Conservation (phyloP, 768 basidiomycete species). For the Boletus bicolor region DNA sequence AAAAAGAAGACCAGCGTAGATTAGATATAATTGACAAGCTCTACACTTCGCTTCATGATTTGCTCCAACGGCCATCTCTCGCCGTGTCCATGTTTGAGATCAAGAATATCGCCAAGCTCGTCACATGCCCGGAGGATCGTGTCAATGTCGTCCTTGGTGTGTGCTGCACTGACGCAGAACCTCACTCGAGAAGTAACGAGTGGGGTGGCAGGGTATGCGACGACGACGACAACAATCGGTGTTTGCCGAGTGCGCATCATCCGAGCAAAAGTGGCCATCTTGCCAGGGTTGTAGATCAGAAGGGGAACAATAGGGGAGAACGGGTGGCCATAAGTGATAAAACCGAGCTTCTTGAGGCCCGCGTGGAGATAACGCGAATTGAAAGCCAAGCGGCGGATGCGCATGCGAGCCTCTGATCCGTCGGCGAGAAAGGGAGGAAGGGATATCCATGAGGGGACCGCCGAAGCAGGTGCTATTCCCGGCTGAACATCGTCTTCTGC, state of each 20-base stretch:
- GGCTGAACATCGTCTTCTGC: conserved; percentile 53
- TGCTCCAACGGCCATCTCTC: conserved; percentile 81
- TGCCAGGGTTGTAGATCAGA: conserved; percentile 88
- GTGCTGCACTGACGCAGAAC: conserved; percentile 91
- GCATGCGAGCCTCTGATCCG: conserved; percentile 78
- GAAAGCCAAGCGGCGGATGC: conserved; percentile 89
- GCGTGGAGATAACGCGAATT: conserved; percentile 92
- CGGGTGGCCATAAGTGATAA: conserved; percentile 92
- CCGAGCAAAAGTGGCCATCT: conserved; percentile 88
- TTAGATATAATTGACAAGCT: conserved; percentile 54
- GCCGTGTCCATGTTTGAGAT: conserved; percentile 74
- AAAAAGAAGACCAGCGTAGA: background rate
- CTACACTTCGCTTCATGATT: conserved; percentile 66
- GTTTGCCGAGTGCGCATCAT: conserved; percentile 77
- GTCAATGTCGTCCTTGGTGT: conserved; percentile 98
- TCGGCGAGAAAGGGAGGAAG: conserved; percentile 72
- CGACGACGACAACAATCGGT: conserved; percentile 86
- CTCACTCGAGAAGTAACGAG: conserved; percentile 85
- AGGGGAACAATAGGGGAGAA: conserved; percentile 93
- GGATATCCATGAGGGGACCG: conserved; percentile 75
- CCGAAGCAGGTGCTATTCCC: conserved; percentile 64
- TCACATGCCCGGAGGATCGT: conserved; percentile 80
- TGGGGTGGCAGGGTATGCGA: conserved; percentile 88
- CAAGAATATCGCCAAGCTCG: conserved; percentile 86
- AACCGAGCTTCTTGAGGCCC: conserved; percentile 86